Evolutionary conservation across 768 basidiomycete species (phyloP).

Genomic region (Suillus decipiens): DNA sequence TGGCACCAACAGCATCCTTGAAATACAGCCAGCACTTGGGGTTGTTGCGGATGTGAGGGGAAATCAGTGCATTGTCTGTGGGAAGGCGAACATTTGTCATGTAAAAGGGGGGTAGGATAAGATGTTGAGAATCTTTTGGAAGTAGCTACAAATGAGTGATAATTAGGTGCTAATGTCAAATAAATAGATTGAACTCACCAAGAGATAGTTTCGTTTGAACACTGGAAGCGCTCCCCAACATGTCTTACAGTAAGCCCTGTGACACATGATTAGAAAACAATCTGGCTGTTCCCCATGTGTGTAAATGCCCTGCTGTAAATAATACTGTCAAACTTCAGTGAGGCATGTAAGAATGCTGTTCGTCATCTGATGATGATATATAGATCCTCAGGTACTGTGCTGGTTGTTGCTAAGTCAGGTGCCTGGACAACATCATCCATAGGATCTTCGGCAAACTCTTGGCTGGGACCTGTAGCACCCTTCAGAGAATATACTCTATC

Average conservation of each 20-base stretch:
- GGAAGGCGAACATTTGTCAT: slow-evolving; percentile 23
- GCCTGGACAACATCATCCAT: background rate
- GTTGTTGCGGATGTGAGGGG: background rate
- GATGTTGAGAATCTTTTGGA: slow-evolving; percentile 23
- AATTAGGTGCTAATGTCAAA: background rate
- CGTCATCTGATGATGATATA: background rate
- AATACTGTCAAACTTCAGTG: background rate
- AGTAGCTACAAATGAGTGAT: slow-evolving; percentile 16
- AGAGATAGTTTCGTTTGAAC: slow-evolving; percentile 6
- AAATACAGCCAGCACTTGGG: background rate
- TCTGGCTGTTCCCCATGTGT: background rate
- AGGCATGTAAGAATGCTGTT: background rate
- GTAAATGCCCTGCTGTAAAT: background rate
- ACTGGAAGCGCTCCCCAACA: no score
- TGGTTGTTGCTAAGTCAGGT: background rate
- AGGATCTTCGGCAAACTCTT: background rate
- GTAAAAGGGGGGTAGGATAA: slow-evolving; percentile 28
- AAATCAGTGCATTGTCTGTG: background rate
- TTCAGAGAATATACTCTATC: background rate
- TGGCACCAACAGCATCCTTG: background rate
- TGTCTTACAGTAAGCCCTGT: no score
- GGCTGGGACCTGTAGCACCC: background rate
- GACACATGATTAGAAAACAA: no score
- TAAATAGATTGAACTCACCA: background rate
- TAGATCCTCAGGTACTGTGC: background rate